These are phyloP conservation scores for Symbiodinium natans DNA, from an alignment of 73 alveolate species.

Conservation along the genomic window DNA sequence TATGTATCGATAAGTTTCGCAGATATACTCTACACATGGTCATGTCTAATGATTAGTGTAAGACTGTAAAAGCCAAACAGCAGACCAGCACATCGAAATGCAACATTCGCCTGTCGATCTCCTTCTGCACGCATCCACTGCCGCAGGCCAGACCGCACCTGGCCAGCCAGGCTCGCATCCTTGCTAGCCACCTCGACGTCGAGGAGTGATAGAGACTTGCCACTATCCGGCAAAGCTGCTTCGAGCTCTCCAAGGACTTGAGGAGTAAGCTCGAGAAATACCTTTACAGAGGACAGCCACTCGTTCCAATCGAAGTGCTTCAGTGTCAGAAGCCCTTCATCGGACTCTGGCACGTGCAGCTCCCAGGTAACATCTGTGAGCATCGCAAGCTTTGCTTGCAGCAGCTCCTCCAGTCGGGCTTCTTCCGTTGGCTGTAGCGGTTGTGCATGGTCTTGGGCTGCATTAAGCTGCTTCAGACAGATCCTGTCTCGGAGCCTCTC, in stretches of 20 bases:
- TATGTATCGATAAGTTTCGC: not conserved
- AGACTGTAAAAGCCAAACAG: too few relatives aligned
- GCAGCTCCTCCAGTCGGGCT: not conserved
- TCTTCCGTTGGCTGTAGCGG: not conserved
- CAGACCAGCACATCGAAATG: too few relatives aligned
- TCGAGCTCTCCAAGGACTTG: not conserved
- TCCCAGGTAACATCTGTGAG: not conserved
- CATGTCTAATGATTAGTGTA: too few relatives aligned
- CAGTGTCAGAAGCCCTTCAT: not conserved
- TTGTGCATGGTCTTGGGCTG: not conserved
- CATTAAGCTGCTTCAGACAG: not conserved
- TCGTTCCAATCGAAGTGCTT: not conserved
- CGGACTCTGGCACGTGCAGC: not conserved
- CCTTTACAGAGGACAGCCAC: not conserved
- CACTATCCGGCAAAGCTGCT: not conserved
- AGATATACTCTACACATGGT: not conserved
- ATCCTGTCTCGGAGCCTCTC: slow-evolving; percentile 6
- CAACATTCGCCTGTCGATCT: not conserved
- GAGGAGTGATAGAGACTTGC: not conserved
- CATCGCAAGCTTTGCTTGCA: not conserved
- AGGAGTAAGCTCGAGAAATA: not conserved
- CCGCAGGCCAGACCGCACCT: not conserved
- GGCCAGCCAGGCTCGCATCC: not conserved
- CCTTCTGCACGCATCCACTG: not conserved
- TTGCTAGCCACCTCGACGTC: not conserved